Evolutionary conservation across 139 green algal species (phyloP).

Genomic region (Astrephomene gubernaculifera): DNA sequence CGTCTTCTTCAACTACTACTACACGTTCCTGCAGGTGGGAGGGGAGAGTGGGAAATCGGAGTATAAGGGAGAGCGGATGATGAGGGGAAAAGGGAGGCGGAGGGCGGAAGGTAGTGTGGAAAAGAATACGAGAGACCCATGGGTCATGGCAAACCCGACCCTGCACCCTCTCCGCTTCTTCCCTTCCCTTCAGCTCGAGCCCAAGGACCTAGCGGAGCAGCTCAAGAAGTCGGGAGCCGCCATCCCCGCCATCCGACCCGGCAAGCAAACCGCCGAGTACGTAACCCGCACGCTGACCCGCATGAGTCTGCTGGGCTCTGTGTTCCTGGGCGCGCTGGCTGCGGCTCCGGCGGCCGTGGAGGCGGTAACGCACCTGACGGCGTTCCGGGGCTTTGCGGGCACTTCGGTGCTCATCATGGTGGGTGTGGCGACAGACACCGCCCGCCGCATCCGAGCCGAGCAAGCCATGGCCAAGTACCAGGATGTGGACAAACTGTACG

Average conservation of each 20-base stretch:
- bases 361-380: conserved; percentile 82
- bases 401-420: conserved; percentile 96
- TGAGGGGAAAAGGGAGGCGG: too few relatives aligned
- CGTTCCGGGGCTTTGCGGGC: conserved; percentile 97
- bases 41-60: neutral
- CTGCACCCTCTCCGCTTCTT: neutral
- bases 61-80: too few relatives aligned
- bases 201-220: conserved; percentile 97
- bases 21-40: conserved; percentile 96
- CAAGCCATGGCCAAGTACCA: conserved; percentile 93
- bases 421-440: conserved; percentile 97
- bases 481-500: conserved; percentile 82
- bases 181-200: conserved; percentile 88
- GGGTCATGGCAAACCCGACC: too few relatives aligned
- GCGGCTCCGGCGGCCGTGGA: conserved; percentile 90
- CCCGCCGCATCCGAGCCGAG: conserved; percentile 89
- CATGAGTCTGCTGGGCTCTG: conserved; percentile 94
- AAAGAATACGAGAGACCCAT: too few relatives aligned
- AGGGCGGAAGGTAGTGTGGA: too few relatives aligned
- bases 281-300: conserved; percentile 90
- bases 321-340: conserved; percentile 93
- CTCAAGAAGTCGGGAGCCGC: conserved; percentile 93
- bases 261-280: conserved; percentile 90
- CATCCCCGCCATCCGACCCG: conserved; percentile 92
- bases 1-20: conserved; percentile 99